Percentiles rank a stretch among this genome's conserved stretches.
These are phyloP conservation scores for Auxenochlorella pyrenoidosa DNA, from an alignment of 139 green algal genomes.

Conservation along the genomic window DNA sequence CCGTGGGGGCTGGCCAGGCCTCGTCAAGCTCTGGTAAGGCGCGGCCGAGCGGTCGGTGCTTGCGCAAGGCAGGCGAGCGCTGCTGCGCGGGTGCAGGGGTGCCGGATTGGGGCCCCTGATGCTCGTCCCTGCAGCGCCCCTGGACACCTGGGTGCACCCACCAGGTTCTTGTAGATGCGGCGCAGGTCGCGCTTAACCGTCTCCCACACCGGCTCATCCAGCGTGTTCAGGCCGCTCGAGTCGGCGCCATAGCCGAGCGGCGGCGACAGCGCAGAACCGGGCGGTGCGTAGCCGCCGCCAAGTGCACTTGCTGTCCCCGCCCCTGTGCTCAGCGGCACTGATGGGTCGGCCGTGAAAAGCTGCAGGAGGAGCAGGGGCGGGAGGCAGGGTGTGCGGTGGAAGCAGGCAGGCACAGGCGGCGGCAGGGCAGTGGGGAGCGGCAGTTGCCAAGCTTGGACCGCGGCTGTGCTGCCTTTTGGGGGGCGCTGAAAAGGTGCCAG, in stretches of 20 bases:
- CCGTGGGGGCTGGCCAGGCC: no score
- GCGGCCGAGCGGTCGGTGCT: no score
- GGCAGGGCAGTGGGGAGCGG: neutral
- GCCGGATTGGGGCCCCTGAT: neutral
- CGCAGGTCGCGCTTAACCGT: conserved; percentile 93
- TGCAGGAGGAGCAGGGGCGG: neutral
- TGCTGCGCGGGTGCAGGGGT: neutral
- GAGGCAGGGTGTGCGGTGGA: no score
- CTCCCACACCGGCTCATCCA: conserved; percentile 91
- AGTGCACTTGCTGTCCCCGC: neutral
- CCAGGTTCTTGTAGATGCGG: conserved; percentile 88
- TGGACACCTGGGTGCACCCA: neutral
- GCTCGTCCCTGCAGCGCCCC: neutral
- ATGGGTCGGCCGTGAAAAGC: conserved; percentile 36
- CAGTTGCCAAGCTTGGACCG: neutral
- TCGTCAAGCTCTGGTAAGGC: no score
- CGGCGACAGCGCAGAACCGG: neutral
- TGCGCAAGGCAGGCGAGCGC: neutral
- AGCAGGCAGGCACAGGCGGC: neutral
- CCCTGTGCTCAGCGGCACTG: conserved; percentile 28
- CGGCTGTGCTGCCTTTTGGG: neutral
- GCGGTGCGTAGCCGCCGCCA: conserved; percentile 8
- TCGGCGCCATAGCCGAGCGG: conserved; percentile 34
- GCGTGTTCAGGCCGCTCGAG: conserved; percentile 81
- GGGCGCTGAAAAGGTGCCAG: no score